Evolutionary conservation across 495 filamentous ascomycete species (phyloP).

Genomic region (Neurospora cerealis): DNA sequence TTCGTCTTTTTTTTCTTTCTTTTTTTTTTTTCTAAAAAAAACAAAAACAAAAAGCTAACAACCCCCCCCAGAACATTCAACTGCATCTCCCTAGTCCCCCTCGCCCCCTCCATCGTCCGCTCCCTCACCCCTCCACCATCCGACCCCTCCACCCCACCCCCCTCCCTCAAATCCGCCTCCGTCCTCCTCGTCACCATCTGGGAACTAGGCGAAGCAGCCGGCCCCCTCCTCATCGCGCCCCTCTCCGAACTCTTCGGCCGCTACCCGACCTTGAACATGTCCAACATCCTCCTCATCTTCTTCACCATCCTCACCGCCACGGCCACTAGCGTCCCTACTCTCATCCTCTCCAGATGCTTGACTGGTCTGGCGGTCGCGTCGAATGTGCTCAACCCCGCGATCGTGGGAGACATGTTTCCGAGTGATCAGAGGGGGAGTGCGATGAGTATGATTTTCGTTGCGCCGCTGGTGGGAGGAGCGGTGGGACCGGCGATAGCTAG

Average conservation of each 20-base stretch:
- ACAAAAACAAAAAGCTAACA: no score
- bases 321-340: conserved; percentile 26
- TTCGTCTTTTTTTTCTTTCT: no score
- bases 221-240: conserved; percentile 50
- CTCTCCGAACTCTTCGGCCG: conserved; percentile 48
- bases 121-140: conserved; percentile 28
- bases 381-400: conserved; percentile 48
- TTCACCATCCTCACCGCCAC: conserved; percentile 35
- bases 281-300: conserved; percentile 41
- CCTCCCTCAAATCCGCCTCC: conserved; percentile 25
- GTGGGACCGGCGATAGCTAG: conserved; percentile 53
- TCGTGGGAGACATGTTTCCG: conserved; percentile 48
- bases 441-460: conserved; percentile 39
- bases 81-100: conserved; percentile 45
- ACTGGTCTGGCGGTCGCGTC: conserved; percentile 42
- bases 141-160: conserved; percentile 13
- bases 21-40: no score
- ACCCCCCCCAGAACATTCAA: conserved; percentile 23
- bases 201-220: conserved; percentile 46
- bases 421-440: conserved; percentile 41
- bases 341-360: conserved; percentile 39
- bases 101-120: conserved; percentile 38
- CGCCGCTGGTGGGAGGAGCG: conserved; percentile 39
- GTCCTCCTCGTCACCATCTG: conserved; percentile 50
- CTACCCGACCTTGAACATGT: conserved; percentile 41